phyloP scores from a whole-genome alignment of 1,284 basidiomycete genomes.

The Cryptococcus amylolentus region DNA sequence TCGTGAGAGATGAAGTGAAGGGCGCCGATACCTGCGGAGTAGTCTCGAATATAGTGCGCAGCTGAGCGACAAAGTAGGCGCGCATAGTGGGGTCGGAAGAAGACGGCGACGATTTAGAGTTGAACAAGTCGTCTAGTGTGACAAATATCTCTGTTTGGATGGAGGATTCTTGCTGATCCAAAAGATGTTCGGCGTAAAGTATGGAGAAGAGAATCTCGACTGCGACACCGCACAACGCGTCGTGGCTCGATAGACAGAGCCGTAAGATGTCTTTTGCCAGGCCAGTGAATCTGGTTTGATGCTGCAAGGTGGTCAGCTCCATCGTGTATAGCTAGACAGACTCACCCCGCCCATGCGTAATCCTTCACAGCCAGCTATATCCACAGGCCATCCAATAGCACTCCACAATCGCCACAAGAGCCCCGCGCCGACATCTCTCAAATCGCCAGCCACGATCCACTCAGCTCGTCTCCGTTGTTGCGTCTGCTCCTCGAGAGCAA shows the following conservation, averaged over 20 bases:
- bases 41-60: conserved; percentile 80
- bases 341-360: conserved; percentile 36
- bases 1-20: conserved; percentile 70
- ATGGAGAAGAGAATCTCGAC: conserved; percentile 92
- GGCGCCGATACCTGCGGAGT: conserved; percentile 69
- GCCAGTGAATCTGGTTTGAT: conserved; percentile 76
- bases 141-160: conserved; percentile 95
- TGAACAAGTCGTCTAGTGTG: conserved; percentile 69
- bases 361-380: conserved; percentile 7
- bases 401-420: conserved; percentile 83
- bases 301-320: conserved; percentile 41
- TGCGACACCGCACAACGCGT: conserved; percentile 82
- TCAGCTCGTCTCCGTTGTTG: conserved; percentile 83
- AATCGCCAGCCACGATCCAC: conserved; percentile 92
- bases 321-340: not conserved
- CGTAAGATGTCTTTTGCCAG: conserved; percentile 88
- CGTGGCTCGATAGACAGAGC: conserved; percentile 90
- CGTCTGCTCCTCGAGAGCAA: conserved; percentile 76
- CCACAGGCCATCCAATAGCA: conserved; percentile 67
- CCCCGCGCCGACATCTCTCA: conserved; percentile 86
- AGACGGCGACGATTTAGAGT: conserved; percentile 50
- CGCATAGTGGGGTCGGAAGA: conserved; percentile 87
- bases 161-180: conserved; percentile 71
- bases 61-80: conserved; percentile 89
- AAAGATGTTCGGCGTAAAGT: conserved; percentile 88